Evolutionary conservation across 2,329 filamentous ascomycete species (phyloP), one percentile per base, ranked within the genome.

Genomic region (Alternaria triticina): DNA sequence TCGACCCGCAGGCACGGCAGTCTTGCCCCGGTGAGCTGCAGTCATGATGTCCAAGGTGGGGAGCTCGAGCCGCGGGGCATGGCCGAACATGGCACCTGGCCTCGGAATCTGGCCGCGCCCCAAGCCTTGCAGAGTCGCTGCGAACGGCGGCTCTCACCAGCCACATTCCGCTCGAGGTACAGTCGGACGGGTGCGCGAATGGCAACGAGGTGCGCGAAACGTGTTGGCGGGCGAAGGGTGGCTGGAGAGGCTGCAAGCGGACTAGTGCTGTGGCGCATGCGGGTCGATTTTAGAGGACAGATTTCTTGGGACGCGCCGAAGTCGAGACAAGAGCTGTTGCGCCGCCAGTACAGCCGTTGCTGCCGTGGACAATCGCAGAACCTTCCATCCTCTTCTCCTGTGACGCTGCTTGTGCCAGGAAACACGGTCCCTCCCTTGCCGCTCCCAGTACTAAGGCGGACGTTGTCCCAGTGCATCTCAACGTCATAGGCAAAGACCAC

Each of bases 261-360:
- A 54, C 46, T 57, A 64, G 61, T 30, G 61, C 57, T 54, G 61
- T 64, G 58, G 61, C 61, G 57, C 61, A 59, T 36, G 56, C 60
- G 56, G 60, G 60, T 62, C 60, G 28, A 30, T 51, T 40, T 52
- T 56, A 64, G 58, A 64, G 62, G 62, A 64, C 62, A 64, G 28
- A 64, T 64, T 64, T 64, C 57, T 63, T 60, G 51, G 56, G 61
- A 51, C 12, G 61, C 57, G 57, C 55, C 50, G 17, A 45, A 50
- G 57, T 59, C 61, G 51, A 55, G 61, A 63, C 50, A 56, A 56
- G 57, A 59, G 45, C 45, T 63, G 55, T 63, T 63, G 61, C 50
- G 61, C 56, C 61, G 61, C 57, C 49, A 47, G 54, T 59, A 44
- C 43, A 43, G 61, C 61, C 57, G 61, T 55, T 27, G 59, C 36